Conservation (phyloP, 768 basidiomycete genomes). For the Termitomyces heimii region DNA sequence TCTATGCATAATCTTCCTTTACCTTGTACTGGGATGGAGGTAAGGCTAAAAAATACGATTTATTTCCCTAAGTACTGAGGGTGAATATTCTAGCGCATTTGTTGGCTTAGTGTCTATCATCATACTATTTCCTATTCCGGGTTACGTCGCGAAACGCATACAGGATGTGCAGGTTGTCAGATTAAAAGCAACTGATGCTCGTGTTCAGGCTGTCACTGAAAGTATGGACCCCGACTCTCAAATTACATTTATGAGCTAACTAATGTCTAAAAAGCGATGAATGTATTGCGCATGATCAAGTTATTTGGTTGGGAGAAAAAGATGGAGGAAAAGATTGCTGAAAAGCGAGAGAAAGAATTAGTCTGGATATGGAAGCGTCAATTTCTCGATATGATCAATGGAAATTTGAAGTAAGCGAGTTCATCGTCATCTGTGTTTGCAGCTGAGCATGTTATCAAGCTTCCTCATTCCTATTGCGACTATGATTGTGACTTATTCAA, state of each 20-base stretch:
- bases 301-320: conserved; percentile 64
- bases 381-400: conserved; percentile 42
- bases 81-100: conserved; percentile 34
- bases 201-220: conserved; percentile 59
- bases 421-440: neutral
- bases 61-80: conserved; percentile 1
- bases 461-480: conserved; percentile 55
- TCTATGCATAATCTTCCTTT: conserved; percentile 37
- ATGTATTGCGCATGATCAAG: conserved; percentile 63
- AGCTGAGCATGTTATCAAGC: conserved; percentile 22
- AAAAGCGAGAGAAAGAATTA: conserved; percentile 60
- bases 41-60: conserved; percentile 9
- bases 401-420: conserved; percentile 32
- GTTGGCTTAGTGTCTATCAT: conserved; percentile 51
- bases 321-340: conserved; percentile 44
- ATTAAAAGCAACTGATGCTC: conserved; percentile 50
- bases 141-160: conserved; percentile 42
- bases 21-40: conserved; percentile 45
- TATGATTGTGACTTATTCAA: conserved; percentile 60
- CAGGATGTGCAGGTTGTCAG: conserved; percentile 42
- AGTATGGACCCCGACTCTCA: conserved; percentile 28
- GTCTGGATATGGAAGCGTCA: conserved; percentile 45
- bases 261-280: conserved; percentile 34
- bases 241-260: neutral
- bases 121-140: conserved; percentile 52